Conservation (phyloP, 2,329 filamentous ascomycete species). For the Bertia moriformis region DNA sequence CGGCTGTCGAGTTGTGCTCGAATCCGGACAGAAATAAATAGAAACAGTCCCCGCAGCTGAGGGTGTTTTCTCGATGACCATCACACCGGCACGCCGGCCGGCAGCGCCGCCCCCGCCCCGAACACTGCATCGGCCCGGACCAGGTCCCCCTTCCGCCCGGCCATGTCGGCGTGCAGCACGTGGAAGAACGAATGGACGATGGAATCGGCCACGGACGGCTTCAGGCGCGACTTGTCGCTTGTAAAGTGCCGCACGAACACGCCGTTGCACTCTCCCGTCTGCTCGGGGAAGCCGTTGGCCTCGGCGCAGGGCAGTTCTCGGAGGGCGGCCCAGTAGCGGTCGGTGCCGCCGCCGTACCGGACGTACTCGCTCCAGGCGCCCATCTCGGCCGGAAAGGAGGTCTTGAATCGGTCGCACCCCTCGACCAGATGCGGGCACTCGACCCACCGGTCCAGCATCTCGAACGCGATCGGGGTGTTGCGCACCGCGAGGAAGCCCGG, state of each 20-base stretch:
- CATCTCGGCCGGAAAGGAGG: neutral
- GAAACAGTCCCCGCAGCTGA: no score
- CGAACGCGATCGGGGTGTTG: neutral
- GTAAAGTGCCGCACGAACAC: neutral
- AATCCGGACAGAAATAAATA: no score
- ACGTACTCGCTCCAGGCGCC: neutral
- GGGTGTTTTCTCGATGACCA: no score
- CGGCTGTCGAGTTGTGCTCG: no score
- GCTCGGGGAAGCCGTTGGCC: neutral
- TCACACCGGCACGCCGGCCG: no score
- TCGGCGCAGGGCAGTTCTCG: neutral
- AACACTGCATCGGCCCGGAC: neutral
- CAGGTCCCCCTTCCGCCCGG: neutral
- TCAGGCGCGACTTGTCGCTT: neutral
- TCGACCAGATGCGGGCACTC: neutral
- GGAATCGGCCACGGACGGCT: neutral
- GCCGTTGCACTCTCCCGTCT: neutral
- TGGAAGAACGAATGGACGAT: neutral
- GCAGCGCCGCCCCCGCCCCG: no score
- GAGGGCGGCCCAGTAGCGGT: neutral
- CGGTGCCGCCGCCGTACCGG: neutral
- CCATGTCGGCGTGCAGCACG: neutral
- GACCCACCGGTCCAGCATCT: neutral
- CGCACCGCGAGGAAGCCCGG: neutral
- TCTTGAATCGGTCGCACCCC: neutral